Evolutionary conservation across 345 rosid genomes (phyloP).

Genomic region (Linum usitatissimum): DNA sequence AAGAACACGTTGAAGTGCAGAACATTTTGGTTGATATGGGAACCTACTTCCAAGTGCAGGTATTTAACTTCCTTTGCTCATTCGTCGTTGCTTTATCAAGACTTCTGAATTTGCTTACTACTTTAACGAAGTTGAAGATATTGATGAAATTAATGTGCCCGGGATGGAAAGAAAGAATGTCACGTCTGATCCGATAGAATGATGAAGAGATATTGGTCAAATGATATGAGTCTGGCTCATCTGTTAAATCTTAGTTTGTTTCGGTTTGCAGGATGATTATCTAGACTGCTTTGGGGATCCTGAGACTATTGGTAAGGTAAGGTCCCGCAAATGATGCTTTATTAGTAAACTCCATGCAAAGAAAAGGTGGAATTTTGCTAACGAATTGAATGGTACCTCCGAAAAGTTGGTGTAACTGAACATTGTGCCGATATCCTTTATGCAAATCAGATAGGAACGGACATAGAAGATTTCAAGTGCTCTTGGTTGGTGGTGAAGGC

Average conservation of each 20-base stretch:
- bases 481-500: conserved; percentile 41
- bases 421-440: neutral
- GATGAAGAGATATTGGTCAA: neutral
- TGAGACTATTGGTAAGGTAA: conserved; percentile 35
- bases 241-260: neutral
- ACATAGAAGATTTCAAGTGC: conserved; percentile 30
- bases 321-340: no score
- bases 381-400: neutral
- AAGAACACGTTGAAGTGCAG: conserved; percentile 24
- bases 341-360: neutral
- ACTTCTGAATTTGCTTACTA: neutral
- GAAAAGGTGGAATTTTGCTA: neutral
- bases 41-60: conserved; percentile 39
- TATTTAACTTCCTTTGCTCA: conserved; percentile 2
- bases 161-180: no score
- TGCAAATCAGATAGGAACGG: conserved; percentile 19
- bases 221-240: neutral
- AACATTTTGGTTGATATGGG: conserved; percentile 37
- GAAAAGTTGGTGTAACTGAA: neutral
- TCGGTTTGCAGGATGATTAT: conserved; percentile 31
- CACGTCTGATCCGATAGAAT: neutral
- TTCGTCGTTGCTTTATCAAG: neutral
- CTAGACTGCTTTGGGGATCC: conserved; percentile 38
- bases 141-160: no score
- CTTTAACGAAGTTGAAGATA: neutral